Evolutionary conservation across 192 early-diverging fungal species (phyloP).

Genomic region (Backusella psychrophila): DNA sequence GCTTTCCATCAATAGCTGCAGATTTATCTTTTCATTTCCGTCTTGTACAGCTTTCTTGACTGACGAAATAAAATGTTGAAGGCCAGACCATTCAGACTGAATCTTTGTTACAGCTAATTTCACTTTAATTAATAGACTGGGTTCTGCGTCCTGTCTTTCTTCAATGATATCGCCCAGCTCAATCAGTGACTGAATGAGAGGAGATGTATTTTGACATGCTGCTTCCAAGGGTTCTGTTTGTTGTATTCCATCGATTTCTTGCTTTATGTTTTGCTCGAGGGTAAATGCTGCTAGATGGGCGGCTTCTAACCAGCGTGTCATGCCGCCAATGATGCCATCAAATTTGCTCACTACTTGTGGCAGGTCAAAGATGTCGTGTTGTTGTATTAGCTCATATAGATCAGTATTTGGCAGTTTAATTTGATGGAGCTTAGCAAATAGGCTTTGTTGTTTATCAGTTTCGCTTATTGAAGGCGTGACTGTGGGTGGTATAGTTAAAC

Average conservation of each 20-base stretch:
- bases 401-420: not conserved
- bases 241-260: slow-evolving; percentile 34
- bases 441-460: not conserved
- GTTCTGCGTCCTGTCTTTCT: not conserved
- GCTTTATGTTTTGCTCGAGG: slow-evolving; percentile 50
- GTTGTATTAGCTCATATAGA: not conserved
- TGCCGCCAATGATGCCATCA: not conserved
- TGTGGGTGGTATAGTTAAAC: not conserved
- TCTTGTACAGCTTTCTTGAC: slow-evolving; percentile 49
- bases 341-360: not conserved
- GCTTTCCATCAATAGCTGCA: slow-evolving; percentile 36
- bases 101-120: slow-evolving; percentile 31
- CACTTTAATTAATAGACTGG: slow-evolving; percentile 16
- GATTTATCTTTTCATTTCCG: slow-evolving; percentile 31
- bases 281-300: slow-evolving; percentile 54
- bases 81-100: slow-evolving; percentile 53
- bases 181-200: slow-evolving; percentile 41
- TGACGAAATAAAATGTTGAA: slow-evolving; percentile 52
- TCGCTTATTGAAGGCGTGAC: slow-evolving; percentile 1
- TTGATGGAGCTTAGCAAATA: not conserved
- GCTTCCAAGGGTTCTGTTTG: slow-evolving; percentile 36
- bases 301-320: slow-evolving; percentile 43
- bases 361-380: not conserved
- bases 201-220: slow-evolving; percentile 38
- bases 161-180: slow-evolving; percentile 39